Evolutionary conservation across 2,329 filamentous ascomycete species (phyloP).

Genomic region (Phaeosphaeriaceae sp.): DNA sequence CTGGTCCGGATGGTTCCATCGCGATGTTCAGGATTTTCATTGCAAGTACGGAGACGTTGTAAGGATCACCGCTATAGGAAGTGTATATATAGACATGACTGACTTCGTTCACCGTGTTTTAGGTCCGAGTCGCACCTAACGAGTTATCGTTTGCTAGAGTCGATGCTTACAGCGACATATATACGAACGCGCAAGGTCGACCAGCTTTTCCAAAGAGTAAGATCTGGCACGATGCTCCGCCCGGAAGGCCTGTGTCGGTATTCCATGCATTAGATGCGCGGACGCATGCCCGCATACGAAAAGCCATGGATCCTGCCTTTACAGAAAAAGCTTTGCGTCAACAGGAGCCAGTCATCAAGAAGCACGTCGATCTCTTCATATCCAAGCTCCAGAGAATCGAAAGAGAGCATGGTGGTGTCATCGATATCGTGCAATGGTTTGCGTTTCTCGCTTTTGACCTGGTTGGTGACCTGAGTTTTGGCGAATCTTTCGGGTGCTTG

Average conservation of each 20-base stretch:
- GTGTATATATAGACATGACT: too few relatives aligned
- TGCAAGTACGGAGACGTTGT: slow-evolving; percentile 23
- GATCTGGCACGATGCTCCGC: not conserved
- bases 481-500: slow-evolving; percentile 33
- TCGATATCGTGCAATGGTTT: slow-evolving; percentile 34
- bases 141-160: slow-evolving; percentile 20
- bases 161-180: slow-evolving; percentile 23
- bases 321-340: slow-evolving; percentile 1
- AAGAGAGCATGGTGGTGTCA: not conserved
- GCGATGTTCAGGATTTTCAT: slow-evolving; percentile 19
- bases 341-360: slow-evolving; percentile 5
- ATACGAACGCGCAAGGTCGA: not conserved
- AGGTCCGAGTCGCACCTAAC: slow-evolving; percentile 21
- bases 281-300: slow-evolving; percentile 1
- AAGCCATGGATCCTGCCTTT: slow-evolving; percentile 1
- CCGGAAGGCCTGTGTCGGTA: not conserved
- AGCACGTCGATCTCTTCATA: slow-evolving; percentile 4
- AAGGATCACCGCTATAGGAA: too few relatives aligned
- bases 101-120: too few relatives aligned
- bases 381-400: not conserved
- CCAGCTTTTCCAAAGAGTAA: slow-evolving; percentile 3
- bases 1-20: slow-evolving; percentile 18
- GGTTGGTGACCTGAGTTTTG: slow-evolving; percentile 34
- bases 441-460: slow-evolving; percentile 29
- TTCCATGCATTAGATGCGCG: not conserved